Evolutionary conservation across 768 basidiomycete species (phyloP), one percentile per base, ranked within the genome.

Genomic region (Psilocybe sp.): DNA sequence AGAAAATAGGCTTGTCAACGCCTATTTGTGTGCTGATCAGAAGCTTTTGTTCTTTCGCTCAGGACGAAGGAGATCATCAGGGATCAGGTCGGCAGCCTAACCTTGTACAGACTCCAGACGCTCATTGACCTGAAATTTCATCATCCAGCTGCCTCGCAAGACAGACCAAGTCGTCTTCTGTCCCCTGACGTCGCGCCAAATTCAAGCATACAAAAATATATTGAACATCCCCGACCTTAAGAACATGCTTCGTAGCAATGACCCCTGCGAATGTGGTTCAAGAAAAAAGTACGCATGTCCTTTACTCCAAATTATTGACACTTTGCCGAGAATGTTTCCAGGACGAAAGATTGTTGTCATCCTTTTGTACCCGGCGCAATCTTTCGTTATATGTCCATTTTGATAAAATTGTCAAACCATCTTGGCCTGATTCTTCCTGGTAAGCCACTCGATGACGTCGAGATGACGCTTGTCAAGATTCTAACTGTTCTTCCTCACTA

Each of bases 101-200:
- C 3, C 1, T 18, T 36, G 43, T 18, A 12, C 19, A 37, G 34
- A 15, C 20, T 13, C 11, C 15, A 18, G 4, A 18, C 40, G 18
- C 18, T 49, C 6, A 34, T 43, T 52, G 11, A 44, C 40, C 34
- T 28, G 11, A n/a, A n/a, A 23, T 54, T 12, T 35, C 2, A 58
- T 4, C 13, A n/a, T 18, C 13, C 42, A 95, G 87, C 75, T 98
- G 2, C 96, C 96, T 1, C 75, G 76, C 53, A 99, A 99, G 72
- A 78, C 78, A 0, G 96, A 99, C 57, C 75, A 92, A 60, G 89
- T 98, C 12, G 92, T 97, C 5, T 96, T 98, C 60, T 99, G 96
- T 60, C 95, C 93, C 13, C 69, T 98, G 43, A 89, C 89, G 0
- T 50, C 70, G 0, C 74, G 69, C 33, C 95, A 97, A 67, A 78